A percentile compares a stretch with the other conserved stretches of the same genome.
Conservation (phyloP, 257 asterid genomes). For the Lavandula angustifolia region DNA sequence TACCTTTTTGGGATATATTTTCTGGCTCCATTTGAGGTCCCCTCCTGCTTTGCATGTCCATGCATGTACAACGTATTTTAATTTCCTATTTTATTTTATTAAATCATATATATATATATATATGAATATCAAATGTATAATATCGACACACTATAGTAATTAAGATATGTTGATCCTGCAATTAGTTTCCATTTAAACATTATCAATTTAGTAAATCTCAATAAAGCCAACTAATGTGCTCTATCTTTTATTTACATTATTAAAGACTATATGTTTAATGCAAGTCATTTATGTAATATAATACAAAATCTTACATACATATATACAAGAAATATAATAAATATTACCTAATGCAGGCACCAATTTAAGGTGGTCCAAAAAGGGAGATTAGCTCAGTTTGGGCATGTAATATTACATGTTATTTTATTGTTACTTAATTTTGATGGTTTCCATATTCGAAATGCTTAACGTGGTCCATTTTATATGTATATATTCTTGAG, state of each 20-base stretch:
- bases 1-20: conserved; percentile 33
- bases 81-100: neutral
- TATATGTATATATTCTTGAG: neutral
- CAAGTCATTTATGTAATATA: neutral
- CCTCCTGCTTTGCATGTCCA: conserved; percentile 36
- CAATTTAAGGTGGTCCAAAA: conserved; percentile 28
- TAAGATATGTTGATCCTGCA: no score
- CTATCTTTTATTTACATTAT: neutral
- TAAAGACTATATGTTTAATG: neutral
- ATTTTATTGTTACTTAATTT: neutral
- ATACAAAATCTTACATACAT: no score
- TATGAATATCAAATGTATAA: no score
- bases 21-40: conserved; percentile 31
- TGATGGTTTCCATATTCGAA: conserved; percentile 1
- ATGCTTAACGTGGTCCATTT: conserved; percentile 16
- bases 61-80: neutral
- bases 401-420: conserved; percentile 13
- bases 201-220: no score
- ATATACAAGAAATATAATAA: neutral
- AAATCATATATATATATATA: no score
- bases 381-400: conserved; percentile 22
- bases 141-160: no score
- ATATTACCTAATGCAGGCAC: neutral
- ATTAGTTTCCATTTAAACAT: neutral
- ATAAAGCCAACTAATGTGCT: neutral